Conservation (phyloP, 306 rosid species). For the Boehmeria nivea region DNA sequence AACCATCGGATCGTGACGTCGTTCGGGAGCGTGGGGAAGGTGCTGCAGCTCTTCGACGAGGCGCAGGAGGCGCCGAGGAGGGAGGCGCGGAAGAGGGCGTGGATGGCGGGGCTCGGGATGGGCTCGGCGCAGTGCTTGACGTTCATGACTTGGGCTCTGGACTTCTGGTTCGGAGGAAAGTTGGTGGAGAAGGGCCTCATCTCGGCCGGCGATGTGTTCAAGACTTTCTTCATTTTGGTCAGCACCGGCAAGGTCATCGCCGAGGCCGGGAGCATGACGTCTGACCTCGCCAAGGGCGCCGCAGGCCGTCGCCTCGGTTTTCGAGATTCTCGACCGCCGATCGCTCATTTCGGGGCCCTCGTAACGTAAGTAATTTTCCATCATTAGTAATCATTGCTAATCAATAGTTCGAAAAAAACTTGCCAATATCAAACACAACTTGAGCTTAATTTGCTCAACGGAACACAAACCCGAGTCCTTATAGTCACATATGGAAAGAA, state of each 20-base stretch:
- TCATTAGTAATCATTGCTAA: too few species aligned
- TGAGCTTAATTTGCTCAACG: too few species aligned
- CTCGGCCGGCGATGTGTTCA: slow-evolving; percentile 90
- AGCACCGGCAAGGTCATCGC: slow-evolving; percentile 96
- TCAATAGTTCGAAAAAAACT: too few species aligned
- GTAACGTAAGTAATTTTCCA: too few species aligned
- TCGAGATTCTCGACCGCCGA: slow-evolving; percentile 75
- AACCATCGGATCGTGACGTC: slow-evolving; percentile 86
- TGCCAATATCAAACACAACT: too few species aligned
- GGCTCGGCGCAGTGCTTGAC: slow-evolving; percentile 95
- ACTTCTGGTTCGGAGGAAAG: slow-evolving; percentile 94
- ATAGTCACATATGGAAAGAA: too few species aligned
- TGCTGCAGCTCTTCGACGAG: slow-evolving; percentile 58
- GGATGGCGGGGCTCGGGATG: slow-evolving; percentile 94
- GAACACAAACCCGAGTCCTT: too few species aligned
- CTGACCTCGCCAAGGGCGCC: slow-evolving; percentile 82
- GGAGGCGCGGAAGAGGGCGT: slow-evolving; percentile 76
- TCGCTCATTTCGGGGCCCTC: slow-evolving; percentile 48
- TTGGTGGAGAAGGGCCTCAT: slow-evolving; percentile 61
- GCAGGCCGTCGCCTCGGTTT: slow-evolving; percentile 77
- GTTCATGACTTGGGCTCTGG: slow-evolving; percentile 94
- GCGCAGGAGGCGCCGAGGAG: slow-evolving; percentile 84
- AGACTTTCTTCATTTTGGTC: slow-evolving; percentile 79
- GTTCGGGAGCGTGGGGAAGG: slow-evolving; percentile 54
- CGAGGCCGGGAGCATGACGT: slow-evolving; percentile 99